Evolutionary conservation across 176 grass and related monocot genomes (phyloP), one percentile per base, ranked within the genome.

Genomic region (Aechmea fasciata): DNA sequence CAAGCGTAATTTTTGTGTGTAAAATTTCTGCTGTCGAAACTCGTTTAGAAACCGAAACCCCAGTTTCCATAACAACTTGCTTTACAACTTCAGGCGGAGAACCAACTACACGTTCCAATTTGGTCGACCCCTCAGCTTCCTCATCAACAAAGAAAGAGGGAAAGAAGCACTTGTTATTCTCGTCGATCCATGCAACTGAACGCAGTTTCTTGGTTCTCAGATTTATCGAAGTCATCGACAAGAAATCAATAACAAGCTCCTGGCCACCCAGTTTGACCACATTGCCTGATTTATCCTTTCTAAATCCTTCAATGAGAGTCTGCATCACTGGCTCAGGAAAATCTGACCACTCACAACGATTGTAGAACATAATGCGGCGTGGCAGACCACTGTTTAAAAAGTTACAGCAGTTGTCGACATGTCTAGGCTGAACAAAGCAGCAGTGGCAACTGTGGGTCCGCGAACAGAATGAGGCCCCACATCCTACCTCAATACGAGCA

Each of bases 181-280:
- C 81, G 74, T 94, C 90, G 6, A 77, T 79, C 86, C 90, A 94
- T 48, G 90, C 85, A 62, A 89, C 84, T 48, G 90, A 89, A 4
- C 48, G 67, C 54, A 84, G 86, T 64, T 84, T 94, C 82, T 69
- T 74, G 14, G 75, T 77, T 68, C 62, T 82, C 80, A 84, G 48
- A 47, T 94, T 89, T 18, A 87, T 78, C 48, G 83, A 11, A 23
- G 78, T 86, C 83, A 94, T 87, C 50, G 86, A 89, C 28, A 94
- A 68, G 68, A 94, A 88, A 76, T 89, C 90, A 76, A 94, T 78
- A 50, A 89, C 71, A 52, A 87, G 7, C 69, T 63, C 63, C 20
- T 89, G 64, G 77, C 70, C 78, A 33, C 86, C 81, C 69, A 77
- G 64, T 68, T 83, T 82, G 68, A 75, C 55, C 11, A 78, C 72